Conservation (phyloP, 208 protist species). For the Endotrypanum monterogeii region DNA sequence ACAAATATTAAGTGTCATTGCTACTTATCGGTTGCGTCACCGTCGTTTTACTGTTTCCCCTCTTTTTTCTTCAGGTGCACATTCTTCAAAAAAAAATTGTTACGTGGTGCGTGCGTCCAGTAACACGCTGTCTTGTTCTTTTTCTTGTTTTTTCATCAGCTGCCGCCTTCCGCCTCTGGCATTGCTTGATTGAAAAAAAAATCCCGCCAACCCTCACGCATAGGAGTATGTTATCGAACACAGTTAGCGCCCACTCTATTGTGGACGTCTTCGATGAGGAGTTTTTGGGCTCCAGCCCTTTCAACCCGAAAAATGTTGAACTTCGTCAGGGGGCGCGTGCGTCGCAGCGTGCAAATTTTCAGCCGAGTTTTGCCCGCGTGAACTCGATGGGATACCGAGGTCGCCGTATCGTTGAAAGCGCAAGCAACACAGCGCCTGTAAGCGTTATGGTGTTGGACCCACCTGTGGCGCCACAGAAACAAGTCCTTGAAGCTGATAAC, state of each 20-base stretch:
- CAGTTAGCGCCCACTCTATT: conserved; percentile 15
- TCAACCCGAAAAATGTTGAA: conserved; percentile 10
- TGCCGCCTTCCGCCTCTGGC: background rate
- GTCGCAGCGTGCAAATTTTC: conserved; percentile 3
- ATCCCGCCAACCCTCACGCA: background rate
- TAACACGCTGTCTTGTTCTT: too few relatives aligned
- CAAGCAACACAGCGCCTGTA: conserved; percentile 9
- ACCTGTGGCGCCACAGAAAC: background rate
- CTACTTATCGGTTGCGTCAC: too few relatives aligned
- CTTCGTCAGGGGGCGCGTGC: background rate
- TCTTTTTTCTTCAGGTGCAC: too few relatives aligned
- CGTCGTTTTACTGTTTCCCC: too few relatives aligned
- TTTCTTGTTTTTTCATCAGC: background rate
- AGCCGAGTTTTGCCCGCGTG: conserved; percentile 19
- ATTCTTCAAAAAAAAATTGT: too few relatives aligned
- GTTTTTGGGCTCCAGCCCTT: conserved; percentile 16
- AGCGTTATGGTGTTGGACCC: background rate
- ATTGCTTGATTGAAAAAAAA: background rate
- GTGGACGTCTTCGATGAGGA: conserved; percentile 24
- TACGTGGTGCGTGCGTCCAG: too few relatives aligned
- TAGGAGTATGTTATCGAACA: conserved; percentile 14
- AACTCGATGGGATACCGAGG: conserved; percentile 27
- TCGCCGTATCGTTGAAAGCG: conserved; percentile 22
- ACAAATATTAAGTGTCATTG: too few relatives aligned
- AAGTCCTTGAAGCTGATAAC: background rate